A percentile compares a stretch with the other conserved stretches of the same genome.
These are phyloP conservation scores for Blastobotrys mokoenaii DNA, from an alignment of 805 yeast genomes.

Conservation along the genomic window DNA sequence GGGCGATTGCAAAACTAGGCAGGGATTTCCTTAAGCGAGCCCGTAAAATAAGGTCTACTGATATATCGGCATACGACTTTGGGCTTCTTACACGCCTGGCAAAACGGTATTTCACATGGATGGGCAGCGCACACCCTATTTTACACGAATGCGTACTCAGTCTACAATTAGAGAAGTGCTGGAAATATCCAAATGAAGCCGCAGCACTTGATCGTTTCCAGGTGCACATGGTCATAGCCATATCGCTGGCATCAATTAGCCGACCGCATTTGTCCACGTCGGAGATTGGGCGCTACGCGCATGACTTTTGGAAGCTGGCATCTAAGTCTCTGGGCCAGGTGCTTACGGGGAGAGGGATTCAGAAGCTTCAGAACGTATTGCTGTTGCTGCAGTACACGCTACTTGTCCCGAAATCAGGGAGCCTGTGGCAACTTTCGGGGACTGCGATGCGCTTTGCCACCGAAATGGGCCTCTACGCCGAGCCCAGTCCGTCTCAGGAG, in stretches of 20 bases:
- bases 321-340: neutral
- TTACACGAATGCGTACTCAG: slow-evolving; percentile 2
- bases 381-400: slow-evolving; percentile 3
- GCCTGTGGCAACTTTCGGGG: slow-evolving; percentile 5
- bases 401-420: slow-evolving; percentile 4
- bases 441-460: slow-evolving; percentile 3
- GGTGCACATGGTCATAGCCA: slow-evolving; percentile 4
- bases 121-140: slow-evolving; percentile 4
- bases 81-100: neutral
- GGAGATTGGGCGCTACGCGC: slow-evolving; percentile 4
- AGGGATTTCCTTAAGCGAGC: slow-evolving; percentile 1
- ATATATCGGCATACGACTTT: neutral
- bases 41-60: neutral
- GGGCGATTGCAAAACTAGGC: slow-evolving; percentile 1
- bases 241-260: slow-evolving; percentile 3
- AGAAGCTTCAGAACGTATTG: slow-evolving; percentile 1
- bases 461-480: slow-evolving; percentile 4
- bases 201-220: slow-evolving; percentile 1
- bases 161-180: neutral
- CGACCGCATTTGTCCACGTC: slow-evolving; percentile 4
- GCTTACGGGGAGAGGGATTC: neutral
- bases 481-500: slow-evolving; percentile 2
- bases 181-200: neutral
- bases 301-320: slow-evolving; percentile 3
- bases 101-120: slow-evolving; percentile 5